Evolutionary conservation across 2,329 filamentous ascomycete genomes (phyloP), one percentile per base, ranked within the genome.

Genomic region (Chlorencoelia australis): DNA sequence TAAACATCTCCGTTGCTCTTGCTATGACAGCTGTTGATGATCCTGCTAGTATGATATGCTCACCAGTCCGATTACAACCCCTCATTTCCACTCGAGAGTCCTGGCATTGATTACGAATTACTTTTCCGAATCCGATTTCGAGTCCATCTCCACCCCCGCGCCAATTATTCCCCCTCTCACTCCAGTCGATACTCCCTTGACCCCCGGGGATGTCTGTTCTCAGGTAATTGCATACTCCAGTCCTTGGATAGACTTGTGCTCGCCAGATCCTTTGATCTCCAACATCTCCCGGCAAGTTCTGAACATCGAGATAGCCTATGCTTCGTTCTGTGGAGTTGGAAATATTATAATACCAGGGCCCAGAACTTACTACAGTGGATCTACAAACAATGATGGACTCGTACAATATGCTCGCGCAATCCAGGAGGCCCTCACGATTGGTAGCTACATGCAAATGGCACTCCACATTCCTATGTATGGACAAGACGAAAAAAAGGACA

Each of bases 201-300:
- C 75, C 32, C 83, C 83, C 4, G 72, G 71, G 39, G 69, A 74
- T 10, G 71, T 71, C 44, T 75, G 87, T 42, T 76, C 77, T 45
- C 82, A 87, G 35, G 67, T 91, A 41, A 71, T 93, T 32, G 84
- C 78, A 10, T 79, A 82, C 40, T 76, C 77, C n/a, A 94, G 87
- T 58, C 74, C 85, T 5, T 96, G 89, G 89, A 89, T 94, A 47
- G 88, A 96, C 55, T 65, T 96, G 9, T 81, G 79, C 51, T 94
- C 88, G 2, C 64, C 77, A 2, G 82, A 95, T 57, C 83, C 87
- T 5, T 61, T 89, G 44, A 79, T 96, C 44, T 78, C 86, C 6
- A 84, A 83, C 57, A 71, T 96, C 40, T 95, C 89, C 22, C 77
- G 84, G 29, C 89, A 95, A 61, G 82, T 94, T 5, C 67, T 98